Conservation (phyloP, 2,329 filamentous ascomycete genomes). For the Phialophora tarda region DNA sequence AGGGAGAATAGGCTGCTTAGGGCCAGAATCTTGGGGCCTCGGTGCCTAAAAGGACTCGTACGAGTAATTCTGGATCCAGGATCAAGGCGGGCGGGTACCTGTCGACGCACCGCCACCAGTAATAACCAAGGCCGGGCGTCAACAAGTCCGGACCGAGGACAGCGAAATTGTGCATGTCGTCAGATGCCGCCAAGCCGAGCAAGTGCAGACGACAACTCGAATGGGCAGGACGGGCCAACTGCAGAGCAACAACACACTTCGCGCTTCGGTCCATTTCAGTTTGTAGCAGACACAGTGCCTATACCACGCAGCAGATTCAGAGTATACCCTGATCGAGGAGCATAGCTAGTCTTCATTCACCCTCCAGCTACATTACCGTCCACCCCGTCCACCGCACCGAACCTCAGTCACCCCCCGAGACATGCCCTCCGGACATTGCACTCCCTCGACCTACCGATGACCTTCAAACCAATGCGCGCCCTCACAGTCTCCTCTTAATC, state of each 20-base stretch:
- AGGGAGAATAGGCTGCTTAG: background rate
- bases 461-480: slow-evolving; percentile 26
- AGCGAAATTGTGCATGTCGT: slow-evolving; percentile 12
- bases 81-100: background rate
- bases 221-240: background rate
- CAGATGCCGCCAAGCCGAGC: slow-evolving; percentile 11
- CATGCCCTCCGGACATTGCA: slow-evolving; percentile 25
- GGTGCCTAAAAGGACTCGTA: background rate
- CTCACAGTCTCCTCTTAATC: slow-evolving; percentile 11
- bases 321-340: background rate
- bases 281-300: background rate
- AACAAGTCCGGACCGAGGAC: background rate
- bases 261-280: background rate
- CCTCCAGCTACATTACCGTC: slow-evolving; percentile 1
- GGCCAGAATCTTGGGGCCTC: background rate
- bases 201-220: slow-evolving; percentile 2
- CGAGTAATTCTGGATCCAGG: background rate
- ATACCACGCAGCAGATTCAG: background rate
- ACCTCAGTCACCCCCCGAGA: slow-evolving; percentile 17
- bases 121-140: background rate
- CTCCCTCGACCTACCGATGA: slow-evolving; percentile 23
- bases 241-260: slow-evolving; percentile 6
- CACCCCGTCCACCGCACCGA: background rate
- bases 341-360: slow-evolving; percentile 1
- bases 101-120: background rate